Evolutionary conservation across 345 rosid species (phyloP), one percentile per base, ranked within the genome.

Genomic region (Jatropha curcas): DNA sequence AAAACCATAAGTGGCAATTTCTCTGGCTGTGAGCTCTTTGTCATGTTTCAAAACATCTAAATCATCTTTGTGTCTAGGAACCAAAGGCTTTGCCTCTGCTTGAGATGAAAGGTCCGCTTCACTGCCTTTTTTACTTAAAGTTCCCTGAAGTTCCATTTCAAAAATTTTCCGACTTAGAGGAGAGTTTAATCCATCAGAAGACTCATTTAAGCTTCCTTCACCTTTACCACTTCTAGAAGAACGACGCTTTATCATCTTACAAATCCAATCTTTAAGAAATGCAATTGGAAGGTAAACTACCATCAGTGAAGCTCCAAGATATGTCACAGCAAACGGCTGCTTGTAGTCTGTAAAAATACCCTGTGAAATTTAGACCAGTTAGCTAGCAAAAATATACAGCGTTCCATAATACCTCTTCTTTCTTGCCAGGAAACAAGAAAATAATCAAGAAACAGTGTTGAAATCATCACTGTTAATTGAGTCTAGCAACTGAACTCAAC

Each of bases 321-420:
- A 96, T 62, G 99, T 96, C 79, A 96, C 97, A 17, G 93, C 99
- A 86, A 96, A 96, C 28, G 98, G 98, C 82, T 96, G 98, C 82
- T 96, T 91, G 76, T 96, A 96, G 61, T 86, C 88, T 46, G 88
- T 77, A 75, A 91, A 96, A n/a, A 96, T 96, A 81, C 81, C 98
- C 99, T 93, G 94, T 69, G 58, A 8, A 27, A 58, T 46, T 16
- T 19, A 11, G 39, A 48, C 19, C 41, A 50, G n/a, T 61, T 14
- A 57, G 41, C 22, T 25, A 45, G 30, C 30, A 53, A n/a, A 69
- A 34, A 60, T 25, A 33, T 39, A 57, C 14, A 45, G 34, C 9
- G 6, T 37, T 30, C 52, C 24, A 60, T 46, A 3, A 3, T 17
- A 7, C 34, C 13, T 60, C 60, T 3, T 34, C n/a, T n/a, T n/a